These are phyloP conservation scores for Fusarium beomiforme DNA, from an alignment of 2,329 filamentous ascomycete species.

Conservation along the genomic window DNA sequence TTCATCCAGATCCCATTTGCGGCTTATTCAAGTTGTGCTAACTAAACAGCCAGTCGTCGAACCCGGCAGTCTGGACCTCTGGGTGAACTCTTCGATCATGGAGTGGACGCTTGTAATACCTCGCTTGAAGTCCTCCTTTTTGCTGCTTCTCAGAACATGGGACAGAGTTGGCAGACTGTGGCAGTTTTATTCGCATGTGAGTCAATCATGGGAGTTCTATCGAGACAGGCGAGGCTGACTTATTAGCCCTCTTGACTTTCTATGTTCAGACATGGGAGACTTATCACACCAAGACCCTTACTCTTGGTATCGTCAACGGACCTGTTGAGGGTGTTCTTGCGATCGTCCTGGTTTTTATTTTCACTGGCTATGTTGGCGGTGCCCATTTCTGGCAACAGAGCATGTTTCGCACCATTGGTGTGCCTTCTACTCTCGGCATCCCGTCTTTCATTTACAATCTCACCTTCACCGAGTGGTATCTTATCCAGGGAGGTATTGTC, in stretches of 20 bases:
- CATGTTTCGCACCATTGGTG: conserved; percentile 75
- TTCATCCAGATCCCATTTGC: conserved; percentile 34
- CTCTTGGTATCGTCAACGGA: conserved; percentile 89
- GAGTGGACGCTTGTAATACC: conserved; percentile 96
- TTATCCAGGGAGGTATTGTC: conserved; percentile 84
- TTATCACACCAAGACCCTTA: conserved; percentile 96
- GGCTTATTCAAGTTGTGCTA: neutral
- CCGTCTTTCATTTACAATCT: conserved; percentile 79
- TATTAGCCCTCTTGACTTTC: conserved; percentile 86
- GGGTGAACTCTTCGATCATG: conserved; percentile 97
- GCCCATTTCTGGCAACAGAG: conserved; percentile 93
- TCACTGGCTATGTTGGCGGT: conserved; percentile 87
- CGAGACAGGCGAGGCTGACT: conserved; percentile 5
- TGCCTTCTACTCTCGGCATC: conserved; percentile 72
- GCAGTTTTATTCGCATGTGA: conserved; percentile 83
- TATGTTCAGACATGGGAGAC: conserved; percentile 99
- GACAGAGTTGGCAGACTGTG: conserved; percentile 90
- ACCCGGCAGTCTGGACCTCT: conserved; percentile 93
- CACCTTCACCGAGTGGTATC: conserved; percentile 91
- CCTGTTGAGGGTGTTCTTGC: conserved; percentile 95
- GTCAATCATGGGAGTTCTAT: conserved; percentile 42
- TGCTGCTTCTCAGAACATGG: conserved; percentile 90
- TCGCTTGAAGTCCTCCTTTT: conserved; percentile 94
- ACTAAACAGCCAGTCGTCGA: conserved; percentile 67
- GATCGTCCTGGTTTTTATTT: conserved; percentile 80